Base-by-base conservation (phyloP, 305 asterid species). In the Lippia alba region DNA sequence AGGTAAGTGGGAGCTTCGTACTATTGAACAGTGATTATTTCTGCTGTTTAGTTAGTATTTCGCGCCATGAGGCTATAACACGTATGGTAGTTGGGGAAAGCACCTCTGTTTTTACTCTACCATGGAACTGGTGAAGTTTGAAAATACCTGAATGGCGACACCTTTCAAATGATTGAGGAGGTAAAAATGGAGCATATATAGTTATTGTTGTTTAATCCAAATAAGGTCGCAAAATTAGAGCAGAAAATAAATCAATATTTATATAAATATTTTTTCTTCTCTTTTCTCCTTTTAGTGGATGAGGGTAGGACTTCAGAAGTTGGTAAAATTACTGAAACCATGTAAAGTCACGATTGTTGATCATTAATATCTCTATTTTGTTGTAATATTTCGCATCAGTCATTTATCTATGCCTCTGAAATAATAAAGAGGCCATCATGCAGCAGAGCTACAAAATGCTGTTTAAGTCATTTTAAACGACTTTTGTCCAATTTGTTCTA, bases 1-100 rank as follows among this genome's bases (percentile, higher is more conserved):
- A 89, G 99, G 98, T 64, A 90, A 88, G 76, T 94, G 99, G 99
- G 98, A 94, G 78, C 96, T 94, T 49, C 97, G 96, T 32, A 82
- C 91, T 36, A 90, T 94, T 63, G 81, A 81, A 77, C 89, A 82
- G 66, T 89, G 83, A 88, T 64, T 54, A 66, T 34, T 33, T 14
- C 30, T 46, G 56, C 76, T 66, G 53, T 72, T 58, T 48, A 64
- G 66, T 48, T 41, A 18, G 32, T 58, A 65, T 76, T 75, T 71
- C 71, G 59, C 34, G 67, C 58, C 79, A 30, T 30, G 30, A 34
- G 61, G 46, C 16, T 19, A 10, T 24, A 24, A 54, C 56, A 56
- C 74, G 59, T 57, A 60, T 60, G 34, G 49, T 61, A 32, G 41
- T 16, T 20, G 55, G 68, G 72, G 78, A 59, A 56, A 49, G 70